Base-by-base conservation (phyloP, 139 green algal species). In the Chlamydomonas incerta region DNA sequence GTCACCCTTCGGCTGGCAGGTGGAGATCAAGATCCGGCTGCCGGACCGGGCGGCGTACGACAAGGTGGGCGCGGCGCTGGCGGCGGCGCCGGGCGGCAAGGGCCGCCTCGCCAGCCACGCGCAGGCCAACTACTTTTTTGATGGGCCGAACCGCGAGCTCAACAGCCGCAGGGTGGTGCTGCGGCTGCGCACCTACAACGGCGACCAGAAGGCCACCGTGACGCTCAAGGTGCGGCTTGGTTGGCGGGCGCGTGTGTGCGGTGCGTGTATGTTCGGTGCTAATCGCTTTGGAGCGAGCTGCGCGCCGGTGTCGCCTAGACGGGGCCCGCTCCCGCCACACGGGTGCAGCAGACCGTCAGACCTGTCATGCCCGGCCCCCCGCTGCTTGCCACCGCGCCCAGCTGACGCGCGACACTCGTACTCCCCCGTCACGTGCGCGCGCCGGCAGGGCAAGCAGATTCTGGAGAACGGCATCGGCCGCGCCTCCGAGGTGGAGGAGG, bases 51-150 rank as follows among this genome's bases (percentile, higher is more conserved):
- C 88, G 10, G 92, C 92, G 23, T 94, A 97, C 72, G 90, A 89
- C 37, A 89, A 89, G 72, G 88, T 99, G 60, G 87, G 87, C 0
- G 47, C 88, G 26, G 86, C 94, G 62, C 90, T 99, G 57, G 66
- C 41, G 37, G 33, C 72, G 8, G 34, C 29, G 55, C 11, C 75
- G 23, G 28, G 85, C 57, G 47, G 58, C 63, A 23, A 23, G 70
- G 37, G 31, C 17, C 65, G 79, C 3, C 57, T 71, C 2, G 92
- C 81, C 55, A 91, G 85, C 17, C 89, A 98, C 74, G 73, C 72
- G 29, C 88, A 89, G 89, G 96, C 99, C 70, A 99, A 99, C 91
- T 96, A 93, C 85, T 99, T 99, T 81, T 99, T 99, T 65, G 97
- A 99, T 74, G 96, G 97, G n/a, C 65, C 87, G 8, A 74, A 90